Base-by-base conservation (phyloP, 148 eudicot species). In the Cornus kousa region DNA sequence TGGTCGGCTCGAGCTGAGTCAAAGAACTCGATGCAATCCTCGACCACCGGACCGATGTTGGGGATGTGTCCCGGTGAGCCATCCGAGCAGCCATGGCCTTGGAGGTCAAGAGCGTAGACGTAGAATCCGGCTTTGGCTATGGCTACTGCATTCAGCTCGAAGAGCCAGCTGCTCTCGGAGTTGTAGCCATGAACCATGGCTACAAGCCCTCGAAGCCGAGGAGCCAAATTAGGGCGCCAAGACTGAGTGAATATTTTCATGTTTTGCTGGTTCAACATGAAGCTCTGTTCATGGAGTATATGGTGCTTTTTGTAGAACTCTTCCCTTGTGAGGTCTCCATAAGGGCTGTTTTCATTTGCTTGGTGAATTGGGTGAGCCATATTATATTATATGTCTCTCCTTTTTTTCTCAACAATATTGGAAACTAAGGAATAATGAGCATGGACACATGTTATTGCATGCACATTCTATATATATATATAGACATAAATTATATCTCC, bases 81-180 rank as follows among this genome's bases (percentile, higher is more conserved):
- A 7, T 88, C 83, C 1, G 90, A 88, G 79, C 46, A 80, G 14
- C 90, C 90, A 55, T 88, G 90, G 70, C 90, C 85, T 74, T 81
- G 90, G 31, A 88, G 85, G 74, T 88, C 90, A 9, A 88, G 82
- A 3, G 85, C 81, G 37, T 79, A 83, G 6, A 85, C 90, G 22
- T 77, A 60, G 75, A 85, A 85, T 0, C 88, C 88, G 3, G 85
- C 64, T 78, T 75, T 83, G n/a, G 88, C 90, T 7, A 83, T 70
- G 68, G 83, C 88, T 0, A 85, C 85, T 0, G 90, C 85, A 16
- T 72, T 88, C 3, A 88, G 86, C 74, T 88, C 85, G 50, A 71
- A 57, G 17, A 88, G 76, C 90, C 90, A 85, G 74, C 90, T 81
- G 80, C 90, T 88, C 55, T 88, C 90, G 9, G 77, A 70, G 9